Evolutionary conservation across 1,284 basidiomycete genomes (phyloP).

Genomic region (Pholiota adiposa): DNA sequence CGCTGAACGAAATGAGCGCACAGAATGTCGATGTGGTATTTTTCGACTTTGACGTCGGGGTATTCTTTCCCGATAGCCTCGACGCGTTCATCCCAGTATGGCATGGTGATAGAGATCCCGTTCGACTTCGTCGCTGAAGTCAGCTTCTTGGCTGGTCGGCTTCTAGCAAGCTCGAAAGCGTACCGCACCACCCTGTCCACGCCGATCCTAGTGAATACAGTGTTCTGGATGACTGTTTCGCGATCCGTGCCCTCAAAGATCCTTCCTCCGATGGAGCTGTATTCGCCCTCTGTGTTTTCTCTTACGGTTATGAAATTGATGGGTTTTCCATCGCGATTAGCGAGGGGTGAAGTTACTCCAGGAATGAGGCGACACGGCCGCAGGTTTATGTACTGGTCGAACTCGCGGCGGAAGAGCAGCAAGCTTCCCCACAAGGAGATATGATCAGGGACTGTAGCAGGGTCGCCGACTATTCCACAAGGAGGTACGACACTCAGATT

Average conservation of each 20-base stretch:
- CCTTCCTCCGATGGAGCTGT: conserved; percentile 55
- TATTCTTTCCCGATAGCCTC: conserved; percentile 52
- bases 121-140: conserved; percentile 59
- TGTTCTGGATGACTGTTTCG: conserved; percentile 40
- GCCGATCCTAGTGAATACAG: conserved; percentile 48
- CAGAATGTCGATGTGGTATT: conserved; percentile 54
- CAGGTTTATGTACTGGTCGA: conserved; percentile 61
- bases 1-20: conserved; percentile 52
- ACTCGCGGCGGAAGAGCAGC: conserved; percentile 53
- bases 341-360: conserved; percentile 53
- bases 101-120: conserved; percentile 51
- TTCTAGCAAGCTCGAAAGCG: conserved; percentile 55
- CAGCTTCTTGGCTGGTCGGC: conserved; percentile 51
- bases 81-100: conserved; percentile 52
- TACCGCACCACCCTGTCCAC: conserved; percentile 57
- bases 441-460: conserved; percentile 54
- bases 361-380: conserved; percentile 54
- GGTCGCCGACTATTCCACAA: conserved; percentile 32
- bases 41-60: conserved; percentile 54
- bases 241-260: conserved; percentile 42
- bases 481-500: not conserved
- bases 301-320: conserved; percentile 58
- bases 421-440: conserved; percentile 59
- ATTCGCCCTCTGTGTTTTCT: conserved; percentile 64
- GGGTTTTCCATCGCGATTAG: conserved; percentile 37